These are phyloP conservation scores for Talaromyces adpressus DNA, from an alignment of 495 filamentous ascomycete species.

Conservation along the genomic window DNA sequence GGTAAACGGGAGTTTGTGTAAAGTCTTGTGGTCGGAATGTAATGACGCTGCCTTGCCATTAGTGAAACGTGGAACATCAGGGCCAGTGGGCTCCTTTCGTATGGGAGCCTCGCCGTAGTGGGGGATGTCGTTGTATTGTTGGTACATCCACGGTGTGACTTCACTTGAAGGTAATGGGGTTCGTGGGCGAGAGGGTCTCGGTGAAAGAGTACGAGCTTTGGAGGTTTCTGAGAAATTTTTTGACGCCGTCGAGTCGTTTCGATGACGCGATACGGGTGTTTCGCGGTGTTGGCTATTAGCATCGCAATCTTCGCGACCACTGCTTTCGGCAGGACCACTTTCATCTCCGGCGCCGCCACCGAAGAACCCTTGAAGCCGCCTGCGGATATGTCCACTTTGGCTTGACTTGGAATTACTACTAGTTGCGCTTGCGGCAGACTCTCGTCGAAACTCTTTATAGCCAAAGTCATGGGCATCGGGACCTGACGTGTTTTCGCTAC, in stretches of 20 bases:
- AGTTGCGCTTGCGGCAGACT: constrained; percentile 82
- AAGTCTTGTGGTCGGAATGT: constrained; percentile 40
- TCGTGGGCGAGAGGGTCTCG: constrained; percentile 61
- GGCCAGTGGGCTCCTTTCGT: constrained; percentile 60
- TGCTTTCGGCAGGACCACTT: constrained; percentile 43
- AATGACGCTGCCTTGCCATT: constrained; percentile 25
- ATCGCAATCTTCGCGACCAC: constrained; percentile 64
- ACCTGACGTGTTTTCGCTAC: constrained; percentile 49
- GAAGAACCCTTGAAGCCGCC: constrained; percentile 76
- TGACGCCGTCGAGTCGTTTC: constrained; percentile 64
- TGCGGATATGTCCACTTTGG: constrained; percentile 59
- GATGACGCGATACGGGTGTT: constrained; percentile 52
- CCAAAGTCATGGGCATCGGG: constrained; percentile 63
- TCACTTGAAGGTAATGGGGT: constrained; percentile 88
- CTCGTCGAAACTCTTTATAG: constrained; percentile 69
- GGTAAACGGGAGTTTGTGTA: constrained; percentile 55
- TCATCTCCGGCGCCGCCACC: constrained; percentile 56
- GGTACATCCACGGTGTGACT: constrained; percentile 92
- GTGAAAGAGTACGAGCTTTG: constrained; percentile 49
- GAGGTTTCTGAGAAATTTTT: constrained; percentile 45
- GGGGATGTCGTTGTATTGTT: constrained; percentile 77
- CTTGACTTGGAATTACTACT: constrained; percentile 86
- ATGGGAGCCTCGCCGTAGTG: constrained; percentile 80
- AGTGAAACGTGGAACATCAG: constrained; percentile 59
- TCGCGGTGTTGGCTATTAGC: constrained; percentile 41